A percentile compares a stretch with the other conserved stretches of the same genome.
phyloP scores from a whole-genome alignment of 345 rosid species.

The Melastoma malabathricum region DNA sequence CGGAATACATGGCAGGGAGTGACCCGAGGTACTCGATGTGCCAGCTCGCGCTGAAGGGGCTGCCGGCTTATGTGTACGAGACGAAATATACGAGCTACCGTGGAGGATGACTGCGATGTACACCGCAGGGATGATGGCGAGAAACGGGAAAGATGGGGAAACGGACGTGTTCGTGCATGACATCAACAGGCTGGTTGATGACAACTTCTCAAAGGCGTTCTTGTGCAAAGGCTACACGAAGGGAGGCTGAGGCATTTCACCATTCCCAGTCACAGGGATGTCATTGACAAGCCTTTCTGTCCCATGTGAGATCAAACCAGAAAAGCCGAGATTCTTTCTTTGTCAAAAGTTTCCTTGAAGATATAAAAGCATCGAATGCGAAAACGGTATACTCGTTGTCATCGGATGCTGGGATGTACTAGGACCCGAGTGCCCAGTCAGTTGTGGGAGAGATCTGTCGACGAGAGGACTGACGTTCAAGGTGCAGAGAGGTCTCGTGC shows the following conservation, averaged over 20 bases:
- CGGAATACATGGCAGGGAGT: constrained; percentile 51
- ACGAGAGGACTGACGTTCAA: constrained; percentile 10
- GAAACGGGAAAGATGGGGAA: constrained; percentile 56
- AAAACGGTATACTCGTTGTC: background rate
- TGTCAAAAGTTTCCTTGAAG: too few relatives aligned
- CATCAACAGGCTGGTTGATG: constrained; percentile 63
- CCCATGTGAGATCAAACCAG: constrained; percentile 19
- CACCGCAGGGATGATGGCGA: constrained; percentile 82
- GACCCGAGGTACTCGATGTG: constrained; percentile 71
- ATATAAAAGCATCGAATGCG: background rate
- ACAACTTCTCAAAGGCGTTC: constrained; percentile 57
- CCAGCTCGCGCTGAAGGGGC: constrained; percentile 66
- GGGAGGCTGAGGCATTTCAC: constrained; percentile 73
- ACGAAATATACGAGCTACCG: constrained; percentile 63
- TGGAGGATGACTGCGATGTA: constrained; percentile 84
- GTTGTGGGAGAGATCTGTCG: too few relatives aligned
- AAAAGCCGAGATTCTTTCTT: too few relatives aligned
- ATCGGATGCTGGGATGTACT: background rate
- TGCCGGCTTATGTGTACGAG: constrained; percentile 67
- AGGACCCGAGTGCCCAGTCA: background rate
- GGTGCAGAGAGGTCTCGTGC: constrained; percentile 45
- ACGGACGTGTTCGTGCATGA: constrained; percentile 85
- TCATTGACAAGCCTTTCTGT: constrained; percentile 40
- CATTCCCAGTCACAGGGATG: constrained; percentile 62
- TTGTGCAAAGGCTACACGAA: constrained; percentile 63